Conservation (phyloP, 768 basidiomycete genomes). For the Saitozyma podzolica region DNA sequence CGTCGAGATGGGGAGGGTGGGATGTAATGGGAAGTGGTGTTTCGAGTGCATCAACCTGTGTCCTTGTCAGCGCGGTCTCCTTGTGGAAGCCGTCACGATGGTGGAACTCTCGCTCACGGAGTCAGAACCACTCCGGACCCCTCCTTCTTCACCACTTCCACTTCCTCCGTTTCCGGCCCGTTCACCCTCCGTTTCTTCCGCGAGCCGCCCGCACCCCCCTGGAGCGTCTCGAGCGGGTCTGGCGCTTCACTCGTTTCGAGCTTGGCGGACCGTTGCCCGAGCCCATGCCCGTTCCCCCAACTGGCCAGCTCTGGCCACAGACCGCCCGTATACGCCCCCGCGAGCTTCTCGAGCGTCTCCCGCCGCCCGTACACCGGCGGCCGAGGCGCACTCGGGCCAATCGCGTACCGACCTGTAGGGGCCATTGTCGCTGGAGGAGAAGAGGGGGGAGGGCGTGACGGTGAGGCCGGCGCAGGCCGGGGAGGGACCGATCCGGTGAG, state of each 20-base stretch:
- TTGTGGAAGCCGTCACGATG: not conserved
- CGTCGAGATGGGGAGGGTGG: conserved; percentile 61
- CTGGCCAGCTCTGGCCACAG: conserved; percentile 49
- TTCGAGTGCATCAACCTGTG: conserved; percentile 13
- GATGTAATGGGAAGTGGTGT: conserved; percentile 21
- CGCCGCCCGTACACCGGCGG: conserved; percentile 37
- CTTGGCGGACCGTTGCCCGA: not conserved
- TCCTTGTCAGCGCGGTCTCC: not conserved
- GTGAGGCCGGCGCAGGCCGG: conserved; percentile 1
- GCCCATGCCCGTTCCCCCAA: conserved; percentile 26
- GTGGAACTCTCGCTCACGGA: conserved; percentile 22
- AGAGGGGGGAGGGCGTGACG: not conserved
- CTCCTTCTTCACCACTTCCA: not conserved
- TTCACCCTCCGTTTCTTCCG: conserved; percentile 4
- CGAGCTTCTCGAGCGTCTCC: conserved; percentile 33
- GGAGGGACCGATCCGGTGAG: conserved; percentile 70
- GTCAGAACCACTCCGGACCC: conserved; percentile 29
- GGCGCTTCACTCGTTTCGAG: not conserved
- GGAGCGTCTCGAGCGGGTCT: not conserved
- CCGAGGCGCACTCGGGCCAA: conserved; percentile 11
- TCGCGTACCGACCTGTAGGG: conserved; percentile 8
- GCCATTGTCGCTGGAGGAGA: conserved; percentile 5
- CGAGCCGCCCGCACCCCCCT: not conserved
- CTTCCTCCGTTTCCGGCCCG: not conserved
- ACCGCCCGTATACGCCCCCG: conserved; percentile 41